Base-by-base conservation (phyloP, 1,284 basidiomycete species). In the Baeospora myosura region DNA sequence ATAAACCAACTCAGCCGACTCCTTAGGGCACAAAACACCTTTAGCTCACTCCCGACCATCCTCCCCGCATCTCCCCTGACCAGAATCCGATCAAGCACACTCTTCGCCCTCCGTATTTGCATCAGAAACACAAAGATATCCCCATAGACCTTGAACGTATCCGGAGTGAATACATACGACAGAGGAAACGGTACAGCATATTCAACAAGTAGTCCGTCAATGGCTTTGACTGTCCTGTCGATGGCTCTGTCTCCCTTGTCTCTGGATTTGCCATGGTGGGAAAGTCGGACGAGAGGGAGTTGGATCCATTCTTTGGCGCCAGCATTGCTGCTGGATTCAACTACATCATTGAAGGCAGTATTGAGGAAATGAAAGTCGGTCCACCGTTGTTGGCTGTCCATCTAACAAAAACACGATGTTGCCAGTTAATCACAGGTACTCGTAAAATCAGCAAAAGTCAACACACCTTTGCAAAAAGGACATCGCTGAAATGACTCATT, bases 341-440 rank as follows among this genome's bases (percentile, higher is more conserved):
- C 68, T 10, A 80, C 68, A 44, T 90, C 85, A 11, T 71, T 69
- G 50, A 92, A 83, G 4, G 81, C 76, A 25, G 76, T 80, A 49
- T 91, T 91, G 32, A 93, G 63, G 53, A 85, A 82, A 59, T 92
- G 88, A 56, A 88, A 89, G 58, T 92, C 88, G 26, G 66, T 70
- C 90, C 89, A 93, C 12, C 68, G 59, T 51, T 82, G 78, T 32
- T 70, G 65, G 5, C 63, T 63, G 47, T 87, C 81, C 72, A 89
- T 88, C 88, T 90, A 48, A n/a, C n/a, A n/a, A n/a, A n/a, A n/a
- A n/a, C n/a, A n/a, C n/a, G n/a, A n/a, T n/a, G n/a, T n/a, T n/a
- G 6, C 44, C 24, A 7, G 20, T 23, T 34, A 11, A 41, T 23
- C 1, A 34, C 7, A 25, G 23, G 24, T 30, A 20, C 6, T 16